These are phyloP conservation scores for Nemania serpens DNA, from an alignment of 2,329 filamentous ascomycete genomes.

Conservation along the genomic window DNA sequence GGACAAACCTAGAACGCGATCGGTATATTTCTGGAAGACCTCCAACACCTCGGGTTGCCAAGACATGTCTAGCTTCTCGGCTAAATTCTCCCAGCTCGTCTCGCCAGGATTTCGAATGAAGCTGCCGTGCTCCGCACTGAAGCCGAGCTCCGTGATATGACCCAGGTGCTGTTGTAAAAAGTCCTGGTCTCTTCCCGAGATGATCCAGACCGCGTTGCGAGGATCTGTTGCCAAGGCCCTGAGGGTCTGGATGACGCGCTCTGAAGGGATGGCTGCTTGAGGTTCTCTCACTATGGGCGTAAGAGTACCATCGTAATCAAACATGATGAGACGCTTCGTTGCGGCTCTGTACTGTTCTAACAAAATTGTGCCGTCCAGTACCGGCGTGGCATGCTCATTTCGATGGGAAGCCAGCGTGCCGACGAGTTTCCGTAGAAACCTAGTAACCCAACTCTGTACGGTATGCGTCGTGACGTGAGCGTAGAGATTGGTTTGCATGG, in stretches of 20 bases:
- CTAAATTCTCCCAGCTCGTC: slow-evolving; percentile 85
- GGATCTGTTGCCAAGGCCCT: slow-evolving; percentile 79
- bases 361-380: slow-evolving; percentile 75
- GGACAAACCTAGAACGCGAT: slow-evolving; percentile 75
- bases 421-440: slow-evolving; percentile 77
- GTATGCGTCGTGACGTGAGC: slow-evolving; percentile 84
- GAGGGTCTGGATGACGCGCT: slow-evolving; percentile 78
- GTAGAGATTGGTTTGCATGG: slow-evolving; percentile 77
- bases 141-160: slow-evolving; percentile 86
- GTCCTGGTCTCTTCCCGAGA: slow-evolving; percentile 89
- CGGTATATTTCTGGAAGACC: slow-evolving; percentile 86
- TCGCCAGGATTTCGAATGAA: slow-evolving; percentile 84
- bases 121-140: slow-evolving; percentile 95
- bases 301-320: slow-evolving; percentile 96
- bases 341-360: slow-evolving; percentile 75
- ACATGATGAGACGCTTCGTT: slow-evolving; percentile 89
- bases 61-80: slow-evolving; percentile 84
- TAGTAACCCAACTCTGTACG: slow-evolving; percentile 83
- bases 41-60: slow-evolving; percentile 88
- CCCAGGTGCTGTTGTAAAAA: slow-evolving; percentile 91
- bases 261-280: slow-evolving; percentile 83
- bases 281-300: slow-evolving; percentile 95
- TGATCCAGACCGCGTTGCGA: slow-evolving; percentile 94
- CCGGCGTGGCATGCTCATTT: slow-evolving; percentile 76
- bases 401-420: slow-evolving; percentile 79